These are phyloP conservation scores for Didymella segeticola DNA, from an alignment of 2,329 filamentous ascomycete genomes.

Conservation along the genomic window DNA sequence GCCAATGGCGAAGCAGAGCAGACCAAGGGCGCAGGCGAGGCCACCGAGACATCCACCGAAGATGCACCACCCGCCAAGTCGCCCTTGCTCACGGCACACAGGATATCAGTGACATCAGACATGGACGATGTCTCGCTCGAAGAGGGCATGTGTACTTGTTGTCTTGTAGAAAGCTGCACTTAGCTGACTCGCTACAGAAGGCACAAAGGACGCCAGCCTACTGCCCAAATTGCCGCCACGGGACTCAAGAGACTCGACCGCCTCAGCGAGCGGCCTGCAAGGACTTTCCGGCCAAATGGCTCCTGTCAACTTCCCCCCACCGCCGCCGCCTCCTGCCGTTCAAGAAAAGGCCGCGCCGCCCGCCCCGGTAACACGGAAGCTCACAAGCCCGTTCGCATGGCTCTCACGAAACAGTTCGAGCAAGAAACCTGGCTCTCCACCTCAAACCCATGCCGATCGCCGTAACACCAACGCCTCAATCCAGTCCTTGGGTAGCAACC, in stretches of 20 bases:
- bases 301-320: constrained; percentile 61
- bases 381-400: constrained; percentile 66
- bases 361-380: constrained; percentile 64
- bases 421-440: constrained; percentile 64
- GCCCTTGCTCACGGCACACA: constrained; percentile 59
- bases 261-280: constrained; percentile 56
- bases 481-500: constrained; percentile 78
- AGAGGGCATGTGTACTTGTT: constrained; percentile 56
- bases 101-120: constrained; percentile 61
- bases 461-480: constrained; percentile 83
- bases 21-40: constrained; percentile 13
- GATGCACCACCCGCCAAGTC: constrained; percentile 53
- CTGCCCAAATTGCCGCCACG: constrained; percentile 64
- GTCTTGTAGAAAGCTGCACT: constrained; percentile 11
- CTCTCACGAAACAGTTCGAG: constrained; percentile 57
- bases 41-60: constrained; percentile 28
- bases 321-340: constrained; percentile 38
- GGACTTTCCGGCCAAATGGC: constrained; percentile 77
- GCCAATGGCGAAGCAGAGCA: constrained; percentile 20
- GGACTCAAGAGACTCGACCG: constrained; percentile 51
- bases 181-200: constrained; percentile 36
- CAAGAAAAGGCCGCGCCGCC: constrained; percentile 39
- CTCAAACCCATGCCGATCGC: constrained; percentile 59
- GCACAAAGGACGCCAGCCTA: constrained; percentile 29
- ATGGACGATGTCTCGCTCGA: constrained; percentile 72